phyloP scores from a whole-genome alignment of 2,329 filamentous ascomycete species.

The Fusarium denticulatum region DNA sequence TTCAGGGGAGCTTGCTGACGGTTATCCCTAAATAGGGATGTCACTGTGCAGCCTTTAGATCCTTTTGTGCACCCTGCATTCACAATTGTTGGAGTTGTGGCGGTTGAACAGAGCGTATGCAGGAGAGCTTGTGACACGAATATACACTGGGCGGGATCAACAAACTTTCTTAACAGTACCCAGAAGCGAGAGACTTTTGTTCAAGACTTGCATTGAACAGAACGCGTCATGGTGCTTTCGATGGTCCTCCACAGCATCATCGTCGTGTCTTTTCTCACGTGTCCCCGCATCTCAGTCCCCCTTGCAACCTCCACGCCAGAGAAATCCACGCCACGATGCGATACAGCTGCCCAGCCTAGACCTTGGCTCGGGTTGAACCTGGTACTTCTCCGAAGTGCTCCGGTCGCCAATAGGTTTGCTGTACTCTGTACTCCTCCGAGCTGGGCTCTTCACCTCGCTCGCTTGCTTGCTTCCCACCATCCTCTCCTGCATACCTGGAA shows the following conservation, averaged over 20 bases:
- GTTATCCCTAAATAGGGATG: slow-evolving; percentile 21
- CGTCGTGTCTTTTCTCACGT: slow-evolving; percentile 38
- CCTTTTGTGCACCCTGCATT: slow-evolving; percentile 10
- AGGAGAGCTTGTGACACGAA: slow-evolving; percentile 24
- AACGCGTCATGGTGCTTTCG: slow-evolving; percentile 41
- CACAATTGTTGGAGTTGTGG: slow-evolving; percentile 8
- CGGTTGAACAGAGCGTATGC: not conserved
- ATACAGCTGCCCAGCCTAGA: slow-evolving; percentile 37
- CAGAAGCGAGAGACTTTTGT: slow-evolving; percentile 22
- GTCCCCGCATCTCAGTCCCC: slow-evolving; percentile 43
- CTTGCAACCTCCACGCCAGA: slow-evolving; percentile 40
- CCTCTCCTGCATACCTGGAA: slow-evolving; percentile 35
- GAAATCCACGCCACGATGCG: slow-evolving; percentile 38
- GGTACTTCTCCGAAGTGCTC: slow-evolving; percentile 33
- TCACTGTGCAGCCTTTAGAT: slow-evolving; percentile 11
- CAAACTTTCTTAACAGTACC: slow-evolving; percentile 13
- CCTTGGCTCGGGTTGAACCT: slow-evolving; percentile 34
- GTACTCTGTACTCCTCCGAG: slow-evolving; percentile 31
- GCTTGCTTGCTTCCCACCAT: slow-evolving; percentile 37
- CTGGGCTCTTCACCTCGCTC: slow-evolving; percentile 14
- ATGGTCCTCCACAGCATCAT: slow-evolving; percentile 38
- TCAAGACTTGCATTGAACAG: slow-evolving; percentile 14
- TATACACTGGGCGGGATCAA: slow-evolving; percentile 6
- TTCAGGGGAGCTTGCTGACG: slow-evolving; percentile 26
- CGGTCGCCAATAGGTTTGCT: slow-evolving; percentile 7